phyloP scores from a whole-genome alignment of 257 asterid genomes.

The Nicotiana paniculata region DNA sequence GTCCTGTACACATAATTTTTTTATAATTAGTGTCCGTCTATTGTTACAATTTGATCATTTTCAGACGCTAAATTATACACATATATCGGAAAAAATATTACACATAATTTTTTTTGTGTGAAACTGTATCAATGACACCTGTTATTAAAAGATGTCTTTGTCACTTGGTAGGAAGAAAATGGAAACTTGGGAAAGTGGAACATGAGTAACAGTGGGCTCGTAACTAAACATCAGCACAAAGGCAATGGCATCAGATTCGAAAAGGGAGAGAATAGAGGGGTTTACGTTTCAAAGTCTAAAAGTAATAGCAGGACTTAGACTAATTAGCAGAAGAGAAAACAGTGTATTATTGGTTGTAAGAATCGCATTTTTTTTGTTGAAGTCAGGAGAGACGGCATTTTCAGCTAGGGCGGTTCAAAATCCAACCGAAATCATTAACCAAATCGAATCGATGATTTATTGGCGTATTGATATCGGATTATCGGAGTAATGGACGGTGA shows the following conservation, averaged over 20 bases:
- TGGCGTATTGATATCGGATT: too few relatives aligned
- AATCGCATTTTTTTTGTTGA: neutral
- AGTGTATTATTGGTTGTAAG: neutral
- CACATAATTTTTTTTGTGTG: too few relatives aligned
- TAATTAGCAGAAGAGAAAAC: neutral
- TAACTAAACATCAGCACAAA: neutral
- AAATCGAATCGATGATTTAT: too few relatives aligned
- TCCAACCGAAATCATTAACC: too few relatives aligned
- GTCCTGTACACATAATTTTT: neutral
- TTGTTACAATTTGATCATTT: neutral
- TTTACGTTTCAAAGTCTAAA: neutral
- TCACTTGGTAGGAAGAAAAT: neutral
- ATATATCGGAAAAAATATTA: too few relatives aligned
- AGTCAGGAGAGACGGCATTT: neutral
- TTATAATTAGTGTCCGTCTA: neutral
- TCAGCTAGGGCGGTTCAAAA: neutral
- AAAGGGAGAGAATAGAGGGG: neutral
- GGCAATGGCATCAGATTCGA: neutral
- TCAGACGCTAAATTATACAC: too few relatives aligned
- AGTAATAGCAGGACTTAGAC: neutral
- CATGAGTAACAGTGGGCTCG: neutral
- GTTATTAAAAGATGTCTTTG: neutral
- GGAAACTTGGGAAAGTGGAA: neutral
- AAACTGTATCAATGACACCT: too few relatives aligned
- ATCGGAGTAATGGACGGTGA: too few relatives aligned